phyloP scores from a whole-genome alignment of 2,329 filamentous ascomycete genomes.

The Cercospora sp. region DNA sequence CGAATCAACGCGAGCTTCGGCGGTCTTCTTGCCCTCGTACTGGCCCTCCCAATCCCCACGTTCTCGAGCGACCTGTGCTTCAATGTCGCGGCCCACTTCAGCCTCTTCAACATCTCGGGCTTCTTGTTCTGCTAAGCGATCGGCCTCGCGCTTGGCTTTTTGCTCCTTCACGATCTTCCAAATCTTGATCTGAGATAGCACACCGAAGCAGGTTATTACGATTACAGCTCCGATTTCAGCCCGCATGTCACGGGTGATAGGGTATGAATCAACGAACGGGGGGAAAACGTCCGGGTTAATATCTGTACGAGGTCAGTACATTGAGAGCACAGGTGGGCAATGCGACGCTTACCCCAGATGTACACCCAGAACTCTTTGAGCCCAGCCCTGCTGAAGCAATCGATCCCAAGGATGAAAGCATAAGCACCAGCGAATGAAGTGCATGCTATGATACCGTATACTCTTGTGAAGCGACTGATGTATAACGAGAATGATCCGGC shows the following conservation, averaged over 20 bases:
- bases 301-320: conserved; percentile 41
- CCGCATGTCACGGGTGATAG: conserved; percentile 79
- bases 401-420: conserved; percentile 76
- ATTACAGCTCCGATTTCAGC: conserved; percentile 80
- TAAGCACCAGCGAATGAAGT: conserved; percentile 84
- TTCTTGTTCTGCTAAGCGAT: conserved; percentile 56
- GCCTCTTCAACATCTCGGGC: conserved; percentile 67
- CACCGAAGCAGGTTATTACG: conserved; percentile 70
- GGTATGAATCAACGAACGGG: conserved; percentile 72
- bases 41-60: conserved; percentile 72
- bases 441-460: conserved; percentile 72
- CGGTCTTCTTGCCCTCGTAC: conserved; percentile 57
- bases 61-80: conserved; percentile 62
- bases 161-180: conserved; percentile 73
- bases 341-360: conserved; percentile 65
- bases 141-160: conserved; percentile 48
- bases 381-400: conserved; percentile 86
- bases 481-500: conserved; percentile 70
- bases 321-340: not conserved
- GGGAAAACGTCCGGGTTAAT: conserved; percentile 82
- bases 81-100: conserved; percentile 63
- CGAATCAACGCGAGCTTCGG: conserved; percentile 50
- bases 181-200: conserved; percentile 81
- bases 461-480: conserved; percentile 74
- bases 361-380: conserved; percentile 97